A percentile compares a stretch with the other conserved stretches of the same genome.
These are phyloP conservation scores for Yamadazyma nakazawae DNA, from an alignment of 805 yeast genomes.

Conservation along the genomic window DNA sequence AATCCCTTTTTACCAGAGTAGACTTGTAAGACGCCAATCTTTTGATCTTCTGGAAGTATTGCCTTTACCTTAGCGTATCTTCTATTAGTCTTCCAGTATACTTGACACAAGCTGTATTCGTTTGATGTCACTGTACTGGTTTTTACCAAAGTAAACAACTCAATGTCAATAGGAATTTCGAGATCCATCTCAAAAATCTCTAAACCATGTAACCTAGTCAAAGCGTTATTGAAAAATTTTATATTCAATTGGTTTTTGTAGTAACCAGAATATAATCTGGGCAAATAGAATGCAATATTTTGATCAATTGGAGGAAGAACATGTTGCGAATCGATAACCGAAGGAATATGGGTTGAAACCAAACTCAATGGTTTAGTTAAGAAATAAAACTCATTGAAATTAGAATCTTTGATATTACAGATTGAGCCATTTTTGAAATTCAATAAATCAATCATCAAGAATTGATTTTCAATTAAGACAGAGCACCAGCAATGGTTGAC, in stretches of 20 bases:
- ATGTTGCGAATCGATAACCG: conserved; percentile 76
- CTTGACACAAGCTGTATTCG: conserved; percentile 70
- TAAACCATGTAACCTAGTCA: conserved; percentile 66
- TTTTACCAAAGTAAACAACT: conserved; percentile 57
- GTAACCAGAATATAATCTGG: conserved; percentile 83
- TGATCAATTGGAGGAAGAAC: conserved; percentile 81
- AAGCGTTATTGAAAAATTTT: conserved; percentile 69
- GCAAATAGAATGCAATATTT: conserved; percentile 72
- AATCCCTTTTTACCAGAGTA: conserved; percentile 66
- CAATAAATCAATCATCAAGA: conserved; percentile 70
- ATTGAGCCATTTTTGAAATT: conserved; percentile 32
- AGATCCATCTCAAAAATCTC: conserved; percentile 81
- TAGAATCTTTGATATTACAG: conserved; percentile 29
- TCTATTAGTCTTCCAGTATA: conserved; percentile 59
- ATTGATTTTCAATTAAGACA: conserved; percentile 68
- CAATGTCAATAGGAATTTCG: conserved; percentile 66
- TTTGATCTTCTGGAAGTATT: conserved; percentile 63
- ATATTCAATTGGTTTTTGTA: conserved; percentile 57
- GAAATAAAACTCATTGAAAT: conserved; percentile 62
- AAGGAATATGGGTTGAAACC: conserved; percentile 84
- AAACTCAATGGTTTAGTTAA: conserved; percentile 70
- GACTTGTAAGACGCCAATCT: conserved; percentile 70
- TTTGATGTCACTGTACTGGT: conserved; percentile 46
- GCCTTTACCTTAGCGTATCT: conserved; percentile 80
- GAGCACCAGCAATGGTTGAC: conserved; percentile 89